phyloP scores from a whole-genome alignment of 208 protist species.

The Naegleria fowleri region DNA sequence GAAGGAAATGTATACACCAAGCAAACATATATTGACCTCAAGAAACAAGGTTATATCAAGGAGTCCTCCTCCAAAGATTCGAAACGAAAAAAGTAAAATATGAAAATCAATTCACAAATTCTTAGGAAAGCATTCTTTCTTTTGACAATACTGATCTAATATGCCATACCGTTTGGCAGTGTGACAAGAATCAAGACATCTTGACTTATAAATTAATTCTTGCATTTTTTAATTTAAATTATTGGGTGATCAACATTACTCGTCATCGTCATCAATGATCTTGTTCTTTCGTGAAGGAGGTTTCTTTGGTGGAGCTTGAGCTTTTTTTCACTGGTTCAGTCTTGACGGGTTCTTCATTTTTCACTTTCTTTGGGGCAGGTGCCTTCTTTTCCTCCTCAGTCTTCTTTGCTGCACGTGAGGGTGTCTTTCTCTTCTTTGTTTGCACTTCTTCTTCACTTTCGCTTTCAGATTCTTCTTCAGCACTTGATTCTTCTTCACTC shows the following conservation, averaged over 20 bases:
- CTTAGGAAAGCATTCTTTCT: too few species aligned
- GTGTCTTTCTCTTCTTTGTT: background rate
- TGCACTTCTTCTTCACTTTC: background rate
- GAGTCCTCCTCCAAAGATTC: too few species aligned
- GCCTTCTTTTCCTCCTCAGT: background rate
- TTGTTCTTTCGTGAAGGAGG: background rate
- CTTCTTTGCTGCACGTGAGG: background rate
- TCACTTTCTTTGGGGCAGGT: background rate
- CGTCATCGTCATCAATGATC: background rate
- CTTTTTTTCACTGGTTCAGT: too few species aligned
- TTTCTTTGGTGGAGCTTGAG: background rate
- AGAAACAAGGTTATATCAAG: constrained; percentile 54
- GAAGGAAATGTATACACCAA: constrained; percentile 73
- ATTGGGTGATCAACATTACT: too few species aligned
- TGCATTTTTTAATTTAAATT: too few species aligned
- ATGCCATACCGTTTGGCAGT: too few species aligned
- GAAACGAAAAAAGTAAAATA: too few species aligned
- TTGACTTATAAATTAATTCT: too few species aligned
- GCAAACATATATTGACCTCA: constrained; percentile 68
- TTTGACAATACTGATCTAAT: too few species aligned
- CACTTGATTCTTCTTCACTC: background rate
- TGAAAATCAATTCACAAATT: too few species aligned
- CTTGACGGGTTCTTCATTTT: background rate
- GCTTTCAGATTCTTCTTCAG: background rate
- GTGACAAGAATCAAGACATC: too few species aligned